Percentiles rank a stretch among this genome's conserved stretches.
Conservation (phyloP, 2,329 filamentous ascomycete species). For the Xylariaceae sp. region DNA sequence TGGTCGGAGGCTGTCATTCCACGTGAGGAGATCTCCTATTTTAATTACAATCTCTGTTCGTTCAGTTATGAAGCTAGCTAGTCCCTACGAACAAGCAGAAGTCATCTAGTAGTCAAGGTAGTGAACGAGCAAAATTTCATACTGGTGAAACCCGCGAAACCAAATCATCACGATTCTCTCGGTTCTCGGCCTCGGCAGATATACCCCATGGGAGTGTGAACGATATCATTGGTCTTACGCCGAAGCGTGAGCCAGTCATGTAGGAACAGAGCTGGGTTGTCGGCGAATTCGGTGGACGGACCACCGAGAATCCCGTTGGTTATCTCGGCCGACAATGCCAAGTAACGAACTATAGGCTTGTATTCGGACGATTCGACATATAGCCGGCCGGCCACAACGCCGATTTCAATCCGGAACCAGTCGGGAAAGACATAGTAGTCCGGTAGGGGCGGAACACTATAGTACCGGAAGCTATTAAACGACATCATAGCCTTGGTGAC, state of each 20-base stretch:
- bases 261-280: conserved; percentile 40
- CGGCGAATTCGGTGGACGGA: conserved; percentile 12
- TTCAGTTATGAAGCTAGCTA: no score
- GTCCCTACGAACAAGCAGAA: no score
- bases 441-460: conserved; percentile 27
- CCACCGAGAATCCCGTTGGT: neutral
- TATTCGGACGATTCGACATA: conserved; percentile 43
- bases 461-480: conserved; percentile 52
- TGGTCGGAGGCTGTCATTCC: no score
- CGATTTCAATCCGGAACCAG: conserved; percentile 52
- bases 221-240: conserved; percentile 51
- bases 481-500: conserved; percentile 54
- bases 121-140: no score
- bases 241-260: conserved; percentile 52
- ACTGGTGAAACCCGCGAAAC: neutral
- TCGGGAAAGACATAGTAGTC: conserved; percentile 44
- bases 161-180: neutral
- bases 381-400: conserved; percentile 54
- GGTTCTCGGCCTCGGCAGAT: conserved; percentile 40
- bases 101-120: no score
- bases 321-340: neutral
- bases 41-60: no score
- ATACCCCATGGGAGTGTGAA: conserved; percentile 55
- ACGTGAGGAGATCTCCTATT: no score
- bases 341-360: neutral